Conservation (phyloP, 768 basidiomycete species). For the Lactarius sanguifluus region DNA sequence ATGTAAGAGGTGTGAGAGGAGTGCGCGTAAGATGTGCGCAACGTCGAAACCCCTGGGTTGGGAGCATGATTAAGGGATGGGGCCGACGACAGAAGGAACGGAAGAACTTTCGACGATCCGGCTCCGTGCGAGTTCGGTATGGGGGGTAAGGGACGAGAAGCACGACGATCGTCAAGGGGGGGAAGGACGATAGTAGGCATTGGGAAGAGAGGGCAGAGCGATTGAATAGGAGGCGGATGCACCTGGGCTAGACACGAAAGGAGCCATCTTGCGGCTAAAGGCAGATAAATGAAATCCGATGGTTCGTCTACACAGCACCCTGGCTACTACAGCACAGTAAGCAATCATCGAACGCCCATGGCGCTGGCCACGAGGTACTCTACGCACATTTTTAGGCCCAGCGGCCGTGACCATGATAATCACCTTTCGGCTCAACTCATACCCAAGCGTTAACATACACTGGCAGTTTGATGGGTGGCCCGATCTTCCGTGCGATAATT, state of each 20-base stretch:
- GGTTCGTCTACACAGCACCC: neutral
- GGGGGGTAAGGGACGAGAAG: conserved; percentile 8
- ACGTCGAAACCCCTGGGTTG: neutral
- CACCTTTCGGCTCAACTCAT: neutral
- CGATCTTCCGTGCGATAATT: neutral
- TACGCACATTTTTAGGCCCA: neutral
- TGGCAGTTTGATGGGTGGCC: neutral
- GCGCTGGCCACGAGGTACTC: neutral
- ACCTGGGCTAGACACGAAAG: neutral
- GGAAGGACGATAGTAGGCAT: conserved; percentile 11
- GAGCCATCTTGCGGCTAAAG: neutral
- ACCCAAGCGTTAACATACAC: conserved; percentile 1
- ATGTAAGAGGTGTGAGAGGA: neutral
- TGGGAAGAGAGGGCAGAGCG: neutral
- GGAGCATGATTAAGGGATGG: neutral
- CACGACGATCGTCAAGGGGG: neutral
- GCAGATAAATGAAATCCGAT: conserved; percentile 7
- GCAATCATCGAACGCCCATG: neutral
- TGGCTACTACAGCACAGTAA: neutral
- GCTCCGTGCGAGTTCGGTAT: neutral
- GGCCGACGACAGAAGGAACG: neutral
- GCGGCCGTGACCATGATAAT: too few species aligned
- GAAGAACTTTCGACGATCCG: conserved; percentile 2
- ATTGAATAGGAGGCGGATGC: neutral
- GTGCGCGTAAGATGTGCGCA: neutral